These are phyloP conservation scores for Biscogniauxia mediterranea DNA, from an alignment of 2,329 filamentous ascomycete species.

Conservation along the genomic window DNA sequence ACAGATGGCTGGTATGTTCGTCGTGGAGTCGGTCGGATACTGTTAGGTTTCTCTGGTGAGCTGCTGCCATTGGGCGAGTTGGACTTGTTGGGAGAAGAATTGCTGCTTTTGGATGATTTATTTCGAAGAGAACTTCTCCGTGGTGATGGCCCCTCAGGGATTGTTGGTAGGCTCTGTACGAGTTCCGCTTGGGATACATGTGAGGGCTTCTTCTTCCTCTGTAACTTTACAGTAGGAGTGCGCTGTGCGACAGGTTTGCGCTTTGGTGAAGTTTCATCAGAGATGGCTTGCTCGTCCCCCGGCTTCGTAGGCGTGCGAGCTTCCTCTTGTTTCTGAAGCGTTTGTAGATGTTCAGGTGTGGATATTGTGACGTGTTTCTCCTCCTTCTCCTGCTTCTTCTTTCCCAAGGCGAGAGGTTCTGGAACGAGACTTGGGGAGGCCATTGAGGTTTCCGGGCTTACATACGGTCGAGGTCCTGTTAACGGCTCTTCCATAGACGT, in stretches of 20 bases:
- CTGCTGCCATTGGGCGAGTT: conserved; percentile 26
- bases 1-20: conserved; percentile 54
- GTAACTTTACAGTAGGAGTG: conserved; percentile 49
- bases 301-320: conserved; percentile 26
- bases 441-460: conserved; percentile 34
- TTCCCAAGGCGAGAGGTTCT: conserved; percentile 26
- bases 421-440: conserved; percentile 24
- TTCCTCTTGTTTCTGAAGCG: conserved; percentile 40
- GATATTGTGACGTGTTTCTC: conserved; percentile 27
- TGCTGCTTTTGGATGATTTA: conserved; percentile 23
- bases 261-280: conserved; percentile 17
- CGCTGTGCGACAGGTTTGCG: conserved; percentile 27
- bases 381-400: conserved; percentile 12
- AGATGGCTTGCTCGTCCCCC: conserved; percentile 12
- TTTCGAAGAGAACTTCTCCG: conserved; percentile 38
- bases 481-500: conserved; percentile 59
- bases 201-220: conserved; percentile 39
- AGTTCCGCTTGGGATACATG: conserved; percentile 34
- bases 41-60: conserved; percentile 44
- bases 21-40: conserved; percentile 42
- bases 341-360: conserved; percentile 29
- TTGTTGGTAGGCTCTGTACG: conserved; percentile 43
- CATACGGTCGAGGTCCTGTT: conserved; percentile 53
- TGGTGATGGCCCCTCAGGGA: conserved; percentile 51
- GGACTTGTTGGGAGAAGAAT: conserved; percentile 8